phyloP scores from a whole-genome alignment of 768 basidiomycete genomes.

The Naganishia randhawae region DNA sequence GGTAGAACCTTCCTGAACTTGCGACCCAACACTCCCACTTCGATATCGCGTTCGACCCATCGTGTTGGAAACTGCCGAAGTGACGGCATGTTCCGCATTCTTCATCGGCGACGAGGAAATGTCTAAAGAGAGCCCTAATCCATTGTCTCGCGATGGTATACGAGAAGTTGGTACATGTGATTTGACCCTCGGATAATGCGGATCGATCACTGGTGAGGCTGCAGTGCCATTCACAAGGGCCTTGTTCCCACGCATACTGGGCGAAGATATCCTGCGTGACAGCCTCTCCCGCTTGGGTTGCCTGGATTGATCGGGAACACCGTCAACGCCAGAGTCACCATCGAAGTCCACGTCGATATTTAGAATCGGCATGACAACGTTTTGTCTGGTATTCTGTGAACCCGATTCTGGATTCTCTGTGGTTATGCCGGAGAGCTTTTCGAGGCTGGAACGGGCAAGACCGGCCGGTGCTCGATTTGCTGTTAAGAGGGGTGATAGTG shows the following conservation, averaged over 20 bases:
- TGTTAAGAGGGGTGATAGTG: background rate
- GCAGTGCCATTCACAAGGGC: background rate
- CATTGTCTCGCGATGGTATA: background rate
- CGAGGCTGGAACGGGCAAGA: background rate
- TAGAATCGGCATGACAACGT: background rate
- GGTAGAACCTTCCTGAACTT: background rate
- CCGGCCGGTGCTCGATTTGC: background rate
- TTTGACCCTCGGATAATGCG: background rate
- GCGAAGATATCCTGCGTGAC: conserved; percentile 11
- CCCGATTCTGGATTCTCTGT: conserved; percentile 6
- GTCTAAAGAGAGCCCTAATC: background rate
- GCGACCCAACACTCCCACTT: conserved; percentile 16
- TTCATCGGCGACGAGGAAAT: background rate
- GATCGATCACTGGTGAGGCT: background rate
- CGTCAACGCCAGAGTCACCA: background rate
- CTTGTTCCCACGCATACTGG: conserved; percentile 5
- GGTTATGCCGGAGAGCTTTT: background rate
- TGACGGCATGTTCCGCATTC: background rate
- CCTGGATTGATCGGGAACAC: background rate
- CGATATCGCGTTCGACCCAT: conserved; percentile 19
- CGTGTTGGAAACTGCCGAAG: conserved; percentile 7
- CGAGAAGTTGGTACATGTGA: background rate
- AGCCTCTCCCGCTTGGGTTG: background rate
- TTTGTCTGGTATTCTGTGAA: background rate
- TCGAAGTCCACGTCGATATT: conserved; percentile 3